Evolutionary conservation across 2,329 filamentous ascomycete species (phyloP), one percentile per base, ranked within the genome.

Genomic region (Didymella lethalis): DNA sequence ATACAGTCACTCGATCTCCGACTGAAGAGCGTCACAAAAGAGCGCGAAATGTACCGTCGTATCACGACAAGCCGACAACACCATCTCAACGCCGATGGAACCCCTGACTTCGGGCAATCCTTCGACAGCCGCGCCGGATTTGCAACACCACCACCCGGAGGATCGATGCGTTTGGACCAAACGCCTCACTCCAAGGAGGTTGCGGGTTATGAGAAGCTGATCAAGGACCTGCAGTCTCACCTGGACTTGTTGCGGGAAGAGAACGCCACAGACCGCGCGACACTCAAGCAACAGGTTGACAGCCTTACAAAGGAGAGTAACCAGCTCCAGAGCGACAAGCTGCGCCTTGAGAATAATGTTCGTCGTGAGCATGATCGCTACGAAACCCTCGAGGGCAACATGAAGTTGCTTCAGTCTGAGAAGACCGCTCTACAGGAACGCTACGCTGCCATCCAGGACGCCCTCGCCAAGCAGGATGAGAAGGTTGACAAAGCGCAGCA

Each of bases 11-110:
- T 97, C 65, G 87, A 90, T 43, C 88, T 90, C 29, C 91, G 93
- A 57, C 91, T 93, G 64, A 92, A 97, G 80, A 96, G 92, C 75
- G 97, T 96, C 76, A 92, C 95, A 74, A 92, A 93, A 69, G 95
- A 99, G 79, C 89, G 95, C 62, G 94, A 99, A 74, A 97, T 97
- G 87, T 98, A 97, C 88, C 89, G 94, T 23, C 92, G 93, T 51
- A 93, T 98, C 82, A 85, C 97, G 29, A 91, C 94, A 66, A 91
- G 95, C 62, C 85, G 88, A 57, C 86, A 87, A 18, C 85, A 87
- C 57, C 58, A 84, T 77, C 88, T 79, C 75, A 71, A 85, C 72
- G 73, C 85, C 74, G 12, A 74, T 76, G 20, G 51, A 20, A 59
- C 62, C 29, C 56, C 64, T 16, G 65, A 70, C 3, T 70, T 70